These are phyloP conservation scores for Ceratobasidium sp. DNA, from an alignment of 1,284 basidiomycete species.

Conservation along the genomic window DNA sequence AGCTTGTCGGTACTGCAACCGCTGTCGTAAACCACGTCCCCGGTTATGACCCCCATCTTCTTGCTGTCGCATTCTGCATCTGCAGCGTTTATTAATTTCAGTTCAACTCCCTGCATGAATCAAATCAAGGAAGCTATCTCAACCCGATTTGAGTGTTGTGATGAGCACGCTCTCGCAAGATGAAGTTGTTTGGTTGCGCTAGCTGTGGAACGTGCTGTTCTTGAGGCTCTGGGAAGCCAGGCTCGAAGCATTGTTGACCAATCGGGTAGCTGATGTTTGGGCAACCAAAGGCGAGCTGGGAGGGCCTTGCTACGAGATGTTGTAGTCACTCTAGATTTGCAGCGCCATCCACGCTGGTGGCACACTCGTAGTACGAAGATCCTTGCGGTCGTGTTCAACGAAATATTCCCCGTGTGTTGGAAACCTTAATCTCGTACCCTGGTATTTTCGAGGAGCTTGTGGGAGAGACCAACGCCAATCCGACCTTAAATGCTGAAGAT, in stretches of 20 bases:
- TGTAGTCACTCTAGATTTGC: background rate
- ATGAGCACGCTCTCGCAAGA: conserved; percentile 24
- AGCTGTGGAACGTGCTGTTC: conserved; percentile 8
- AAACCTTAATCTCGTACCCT: conserved; percentile 73
- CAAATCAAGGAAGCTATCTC: conserved; percentile 12
- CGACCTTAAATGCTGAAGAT: conserved; percentile 23
- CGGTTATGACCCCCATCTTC: conserved; percentile 31
- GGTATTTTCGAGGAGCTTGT: conserved; percentile 68
- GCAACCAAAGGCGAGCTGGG: conserved; percentile 37
- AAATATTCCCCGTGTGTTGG: conserved; percentile 80
- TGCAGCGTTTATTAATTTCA: background rate
- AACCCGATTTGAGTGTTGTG: background rate
- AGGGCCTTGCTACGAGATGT: too few species aligned
- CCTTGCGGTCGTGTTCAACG: conserved; percentile 81
- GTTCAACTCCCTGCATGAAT: background rate
- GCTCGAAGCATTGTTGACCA: conserved; percentile 16
- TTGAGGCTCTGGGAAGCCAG: conserved; percentile 1
- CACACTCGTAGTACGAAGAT: conserved; percentile 79
- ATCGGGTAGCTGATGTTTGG: conserved; percentile 40
- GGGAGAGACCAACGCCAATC: conserved; percentile 37
- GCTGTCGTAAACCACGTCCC: conserved; percentile 6
- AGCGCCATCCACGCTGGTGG: conserved; percentile 75
- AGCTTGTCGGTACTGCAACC: conserved; percentile 34
- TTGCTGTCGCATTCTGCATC: conserved; percentile 28
- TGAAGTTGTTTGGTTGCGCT: background rate